phyloP scores from a whole-genome alignment of 2,329 filamentous ascomycete genomes.

The Metarhizium anisopliae region DNA sequence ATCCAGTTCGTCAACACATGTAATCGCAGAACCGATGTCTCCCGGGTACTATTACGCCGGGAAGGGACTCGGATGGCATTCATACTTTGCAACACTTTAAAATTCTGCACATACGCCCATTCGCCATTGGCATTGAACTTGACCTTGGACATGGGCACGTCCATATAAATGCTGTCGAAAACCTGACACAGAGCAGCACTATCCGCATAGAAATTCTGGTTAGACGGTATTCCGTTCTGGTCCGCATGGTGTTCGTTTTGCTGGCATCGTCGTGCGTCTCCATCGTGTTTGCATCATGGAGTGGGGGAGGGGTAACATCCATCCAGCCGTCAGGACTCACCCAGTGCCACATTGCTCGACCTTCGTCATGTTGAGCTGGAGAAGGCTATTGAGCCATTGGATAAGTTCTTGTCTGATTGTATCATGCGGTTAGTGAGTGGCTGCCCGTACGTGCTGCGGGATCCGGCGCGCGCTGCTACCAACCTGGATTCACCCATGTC shows the following conservation, averaged over 20 bases:
- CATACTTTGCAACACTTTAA: conserved; percentile 94
- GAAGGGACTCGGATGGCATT: not conserved
- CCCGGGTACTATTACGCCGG: not conserved
- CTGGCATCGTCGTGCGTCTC: not conserved
- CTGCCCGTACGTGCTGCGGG: not conserved
- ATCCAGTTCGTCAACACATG: conserved; percentile 7
- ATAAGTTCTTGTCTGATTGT: conserved; percentile 80
- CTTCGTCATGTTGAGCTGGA: conserved; percentile 96
- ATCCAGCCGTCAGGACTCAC: conserved; percentile 37
- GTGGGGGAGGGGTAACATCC: conserved; percentile 11
- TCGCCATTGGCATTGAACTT: conserved; percentile 98
- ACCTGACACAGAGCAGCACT: conserved; percentile 95
- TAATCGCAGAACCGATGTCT: not conserved
- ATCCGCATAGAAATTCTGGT: conserved; percentile 5
- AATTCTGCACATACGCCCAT: conserved; percentile 97
- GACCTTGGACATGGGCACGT: conserved; percentile 89
- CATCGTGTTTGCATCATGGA: not conserved
- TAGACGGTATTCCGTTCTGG: conserved; percentile 5
- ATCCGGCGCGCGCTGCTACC: conserved; percentile 11
- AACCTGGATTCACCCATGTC: conserved; percentile 42
- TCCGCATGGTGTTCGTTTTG: not conserved
- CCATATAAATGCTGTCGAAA: conserved; percentile 95
- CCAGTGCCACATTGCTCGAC: conserved; percentile 98
- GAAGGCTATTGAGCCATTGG: conserved; percentile 92
- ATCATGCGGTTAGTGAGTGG: conserved; percentile 11